A percentile compares a stretch with the other conserved stretches of the same genome.
Evolutionary conservation across 1,284 basidiomycete genomes (phyloP).

Genomic region (Cryptococcus depauperatus): DNA sequence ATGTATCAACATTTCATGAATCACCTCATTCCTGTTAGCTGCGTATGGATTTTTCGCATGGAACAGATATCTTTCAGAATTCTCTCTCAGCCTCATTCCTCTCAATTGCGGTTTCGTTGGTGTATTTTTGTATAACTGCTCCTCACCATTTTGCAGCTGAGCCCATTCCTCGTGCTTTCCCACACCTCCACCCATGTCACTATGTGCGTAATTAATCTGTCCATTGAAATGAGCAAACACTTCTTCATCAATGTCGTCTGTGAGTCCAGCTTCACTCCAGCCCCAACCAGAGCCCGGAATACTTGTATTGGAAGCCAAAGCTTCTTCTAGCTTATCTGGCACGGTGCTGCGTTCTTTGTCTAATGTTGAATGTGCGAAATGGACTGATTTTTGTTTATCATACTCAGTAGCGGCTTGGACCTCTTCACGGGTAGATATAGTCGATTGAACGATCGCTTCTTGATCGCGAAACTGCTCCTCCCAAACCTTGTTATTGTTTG

Average conservation of each 20-base stretch:
- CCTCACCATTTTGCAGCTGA: constrained; percentile 72
- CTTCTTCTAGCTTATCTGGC: constrained; percentile 46
- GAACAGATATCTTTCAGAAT: constrained; percentile 58
- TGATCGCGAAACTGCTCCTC: constrained; percentile 29
- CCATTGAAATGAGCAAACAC: constrained; percentile 34
- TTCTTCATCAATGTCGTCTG: constrained; percentile 31
- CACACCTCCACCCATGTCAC: constrained; percentile 8
- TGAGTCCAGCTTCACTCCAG: constrained; percentile 42
- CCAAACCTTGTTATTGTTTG: constrained; percentile 21
- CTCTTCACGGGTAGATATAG: constrained; percentile 25
- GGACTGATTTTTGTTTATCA: too few relatives aligned
- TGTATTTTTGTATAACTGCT: constrained; percentile 61
- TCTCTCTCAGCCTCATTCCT: constrained; percentile 46
- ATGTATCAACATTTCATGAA: constrained; percentile 41
- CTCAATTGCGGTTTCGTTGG: constrained; percentile 52
- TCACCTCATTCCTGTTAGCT: constrained; percentile 49
- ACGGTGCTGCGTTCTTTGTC: constrained; percentile 12
- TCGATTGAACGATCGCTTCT: constrained; percentile 23
- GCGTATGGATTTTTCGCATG: constrained; percentile 71
- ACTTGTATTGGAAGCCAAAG: constrained; percentile 35
- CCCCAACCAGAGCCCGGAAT: constrained; percentile 33
- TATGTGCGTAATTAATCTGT: constrained; percentile 9
- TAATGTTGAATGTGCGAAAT: constrained; percentile 30
- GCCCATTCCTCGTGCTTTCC: constrained; percentile 49
- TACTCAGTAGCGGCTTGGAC: too few relatives aligned